Evolutionary conservation across 2,329 filamentous ascomycete genomes (phyloP), one percentile per base, ranked within the genome.

Genomic region (Metarhizium album): DNA sequence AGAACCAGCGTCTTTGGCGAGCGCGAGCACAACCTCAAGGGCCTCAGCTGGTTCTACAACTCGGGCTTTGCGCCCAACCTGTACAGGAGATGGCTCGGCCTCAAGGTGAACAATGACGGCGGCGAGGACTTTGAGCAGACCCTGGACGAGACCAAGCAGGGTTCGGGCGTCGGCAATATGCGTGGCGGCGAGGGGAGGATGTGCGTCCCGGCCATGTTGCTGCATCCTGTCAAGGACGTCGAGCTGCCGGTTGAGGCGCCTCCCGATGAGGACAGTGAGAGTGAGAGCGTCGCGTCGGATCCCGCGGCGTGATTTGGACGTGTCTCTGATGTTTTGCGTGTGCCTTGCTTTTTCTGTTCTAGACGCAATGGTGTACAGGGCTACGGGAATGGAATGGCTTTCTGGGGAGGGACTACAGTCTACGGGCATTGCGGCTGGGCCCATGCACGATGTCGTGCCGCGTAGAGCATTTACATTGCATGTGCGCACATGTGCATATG

Each of bases 11-110:
- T 91, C 18, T 91, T 87, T 62, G 87, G 87, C 37, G 87, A 93
- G 58, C 77, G 88, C 18, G 90, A 96, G 69, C 88, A 93, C 67
- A 95, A 96, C 66, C 84, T 96, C 63, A 75, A 78, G 49, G 90
- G 90, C 1, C 82, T 89, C 61, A 89, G 84, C 20, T 97, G 90
- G 90, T 96, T 93, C 67, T 96, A 95, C 67, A 87, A 90, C 58
- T 85, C 86, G 0, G 82, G 83, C 1, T 95, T 95, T 62, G 83
- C 87, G 6, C 79, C 83, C 2, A 88, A 88, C 56, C 62, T 97
- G 61, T 96, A 93, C 73, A 77, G 82, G 47, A 76, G 89, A 54
- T 97, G 91, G 91, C 70, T 95, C 35, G 90, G 90, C 1, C 81
- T 91, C 60, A 81, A 79, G 56, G 84, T 91, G 35, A 82, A 88